Evolutionary conservation across 2,329 filamentous ascomycete genomes (phyloP), one percentile per base, ranked within the genome.

Genomic region (Penicillium frequentans): DNA sequence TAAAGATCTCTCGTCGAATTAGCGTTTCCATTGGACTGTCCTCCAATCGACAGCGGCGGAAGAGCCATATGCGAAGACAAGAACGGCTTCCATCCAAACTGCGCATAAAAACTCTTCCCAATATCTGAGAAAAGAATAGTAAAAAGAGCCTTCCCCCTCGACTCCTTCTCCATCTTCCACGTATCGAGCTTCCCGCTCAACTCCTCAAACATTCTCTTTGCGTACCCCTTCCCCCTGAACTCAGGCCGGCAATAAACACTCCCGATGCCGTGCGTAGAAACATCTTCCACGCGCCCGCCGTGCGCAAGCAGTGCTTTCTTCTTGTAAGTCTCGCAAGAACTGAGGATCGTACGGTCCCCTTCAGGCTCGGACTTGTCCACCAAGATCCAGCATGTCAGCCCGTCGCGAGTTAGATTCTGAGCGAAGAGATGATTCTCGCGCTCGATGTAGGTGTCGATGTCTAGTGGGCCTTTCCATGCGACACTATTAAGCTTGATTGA

Each of bases 121-220:
- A 96, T 92, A 67, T 96, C 91, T 9, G 91, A 96, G 74, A 87
- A 96, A 9, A 97, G 80, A 8, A 96, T 84, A 0, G 90, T 93
- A 73, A 93, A 95, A 14, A 85, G 74, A 61, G 71, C 81, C 70
- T 69, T 72, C 63, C 71, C 69, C 21, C 70, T 68, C 46, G 63
- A 59, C 51, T 75, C 72, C 37, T 74, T 69, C 29, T 79, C 78
- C 56, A 77, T 74, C 63, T 85, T 81, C 75, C 82, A 82, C 3
- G 75, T 81, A 60, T 80, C 77, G 43, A 87, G 67, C 52, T 75
- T 77, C 50, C 77, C 75, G 14, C 83, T 86, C 35, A 95, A 70
- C 64, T 93, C 86, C 43, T 74, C 73, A 72, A 93, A 83, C 87
- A 95, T 93, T 54, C 88, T 82, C 55, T 82, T 84, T 0, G 90